phyloP scores from a whole-genome alignment of 768 basidiomycete species.

The Trametes cubensis region DNA sequence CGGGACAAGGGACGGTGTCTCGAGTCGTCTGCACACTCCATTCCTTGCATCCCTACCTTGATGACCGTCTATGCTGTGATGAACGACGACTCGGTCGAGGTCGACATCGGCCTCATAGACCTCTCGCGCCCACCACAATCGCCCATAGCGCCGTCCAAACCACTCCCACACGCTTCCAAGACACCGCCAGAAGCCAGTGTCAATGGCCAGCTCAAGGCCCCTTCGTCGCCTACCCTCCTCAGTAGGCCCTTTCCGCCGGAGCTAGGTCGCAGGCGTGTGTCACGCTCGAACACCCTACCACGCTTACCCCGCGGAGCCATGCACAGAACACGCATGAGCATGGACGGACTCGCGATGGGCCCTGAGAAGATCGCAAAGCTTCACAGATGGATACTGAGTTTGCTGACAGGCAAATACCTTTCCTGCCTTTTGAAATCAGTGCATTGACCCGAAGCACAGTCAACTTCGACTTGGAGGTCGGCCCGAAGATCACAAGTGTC shows the following conservation, averaged over 20 bases:
- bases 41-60: background rate
- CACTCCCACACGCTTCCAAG: constrained; percentile 2
- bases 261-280: constrained; percentile 31
- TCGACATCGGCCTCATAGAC: constrained; percentile 32
- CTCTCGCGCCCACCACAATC: constrained; percentile 23
- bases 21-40: background rate
- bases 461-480: constrained; percentile 87
- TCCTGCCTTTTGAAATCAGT: background rate
- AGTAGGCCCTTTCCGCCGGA: constrained; percentile 13
- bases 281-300: constrained; percentile 53
- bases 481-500: constrained; percentile 73
- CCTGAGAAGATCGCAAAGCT: constrained; percentile 50
- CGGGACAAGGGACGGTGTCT: background rate
- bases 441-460: constrained; percentile 45
- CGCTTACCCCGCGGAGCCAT: constrained; percentile 35
- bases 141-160: constrained; percentile 9
- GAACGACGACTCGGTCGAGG: constrained; percentile 27
- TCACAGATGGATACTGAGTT: constrained; percentile 66
- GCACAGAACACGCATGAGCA: constrained; percentile 29
- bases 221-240: constrained; percentile 37
- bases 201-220: constrained; percentile 33
- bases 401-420: constrained; percentile 59
- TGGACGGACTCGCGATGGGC: constrained; percentile 49
- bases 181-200: background rate
- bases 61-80: constrained; percentile 2